Conservation (phyloP, 371 early-diverging fungal species). For the Saksenaea oblongispora region DNA sequence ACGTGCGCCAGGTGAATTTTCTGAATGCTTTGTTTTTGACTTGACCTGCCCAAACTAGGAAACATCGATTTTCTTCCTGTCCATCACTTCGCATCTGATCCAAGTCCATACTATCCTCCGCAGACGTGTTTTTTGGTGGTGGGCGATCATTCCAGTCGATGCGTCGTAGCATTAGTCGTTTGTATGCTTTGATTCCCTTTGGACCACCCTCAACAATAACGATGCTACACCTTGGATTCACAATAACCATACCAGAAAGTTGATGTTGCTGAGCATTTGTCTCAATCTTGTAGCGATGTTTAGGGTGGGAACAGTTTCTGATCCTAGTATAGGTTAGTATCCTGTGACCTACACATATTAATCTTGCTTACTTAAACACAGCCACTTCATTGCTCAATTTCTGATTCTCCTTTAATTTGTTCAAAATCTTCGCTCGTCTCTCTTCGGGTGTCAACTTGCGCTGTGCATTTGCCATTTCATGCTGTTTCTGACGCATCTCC, state of each 20-base stretch:
- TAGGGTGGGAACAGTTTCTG: slow-evolving; percentile 73
- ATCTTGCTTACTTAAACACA: slow-evolving; percentile 73
- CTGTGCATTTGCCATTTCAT: slow-evolving; percentile 79
- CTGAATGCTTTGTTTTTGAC: slow-evolving; percentile 76
- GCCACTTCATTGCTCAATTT: slow-evolving; percentile 63
- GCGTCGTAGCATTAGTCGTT: slow-evolving; percentile 93
- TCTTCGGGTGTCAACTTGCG: slow-evolving; percentile 89
- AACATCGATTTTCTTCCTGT: slow-evolving; percentile 75
- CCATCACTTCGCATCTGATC: slow-evolving; percentile 33
- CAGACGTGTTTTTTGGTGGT: slow-evolving; percentile 34
- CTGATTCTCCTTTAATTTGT: slow-evolving; percentile 77
- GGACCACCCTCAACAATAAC: slow-evolving; percentile 95
- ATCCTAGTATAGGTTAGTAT: slow-evolving; percentile 50
- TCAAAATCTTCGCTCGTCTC: slow-evolving; percentile 71
- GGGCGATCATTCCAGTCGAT: slow-evolving; percentile 86
- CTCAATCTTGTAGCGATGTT: slow-evolving; percentile 87
- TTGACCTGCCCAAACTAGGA: slow-evolving; percentile 92
- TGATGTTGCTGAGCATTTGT: slow-evolving; percentile 84
- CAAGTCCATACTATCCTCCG: slow-evolving; percentile 37
- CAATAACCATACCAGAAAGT: slow-evolving; percentile 81
- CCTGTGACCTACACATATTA: not conserved
- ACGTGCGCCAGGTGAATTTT: slow-evolving; percentile 72
- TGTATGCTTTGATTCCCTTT: slow-evolving; percentile 87
- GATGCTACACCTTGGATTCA: slow-evolving; percentile 71
- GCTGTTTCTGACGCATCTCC: slow-evolving; percentile 77